Evolutionary conservation across 2,329 filamentous ascomycete genomes (phyloP).

Genomic region (Xylariomycetidae sp.): DNA sequence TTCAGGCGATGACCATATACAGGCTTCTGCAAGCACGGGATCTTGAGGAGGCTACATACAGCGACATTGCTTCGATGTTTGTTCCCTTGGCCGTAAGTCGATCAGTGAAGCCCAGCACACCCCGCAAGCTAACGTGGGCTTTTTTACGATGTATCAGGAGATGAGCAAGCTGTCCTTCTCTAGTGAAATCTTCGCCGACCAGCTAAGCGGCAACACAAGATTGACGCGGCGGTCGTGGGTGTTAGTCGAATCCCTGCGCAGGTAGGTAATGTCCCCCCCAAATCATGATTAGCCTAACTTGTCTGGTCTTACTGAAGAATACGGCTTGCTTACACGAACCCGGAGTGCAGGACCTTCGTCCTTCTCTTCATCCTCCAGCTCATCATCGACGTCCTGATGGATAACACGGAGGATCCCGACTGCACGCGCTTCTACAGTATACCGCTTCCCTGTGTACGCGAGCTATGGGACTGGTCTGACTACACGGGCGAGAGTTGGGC

Average conservation of each 20-base stretch:
- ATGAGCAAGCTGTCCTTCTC: too few relatives aligned
- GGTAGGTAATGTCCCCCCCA: too few relatives aligned
- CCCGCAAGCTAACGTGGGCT: too few relatives aligned
- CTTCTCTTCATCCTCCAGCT: slow-evolving; percentile 13
- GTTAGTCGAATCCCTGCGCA: too few relatives aligned
- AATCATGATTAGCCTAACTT: slow-evolving; percentile 1
- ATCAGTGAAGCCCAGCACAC: background rate
- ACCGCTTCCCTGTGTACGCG: slow-evolving; percentile 11
- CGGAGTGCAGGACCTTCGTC: slow-evolving; percentile 6
- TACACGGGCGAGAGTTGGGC: slow-evolving; percentile 13
- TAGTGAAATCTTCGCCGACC: too few relatives aligned
- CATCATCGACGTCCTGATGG: slow-evolving; percentile 12
- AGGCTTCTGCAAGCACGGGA: slow-evolving; percentile 18
- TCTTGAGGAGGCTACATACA: slow-evolving; percentile 6
- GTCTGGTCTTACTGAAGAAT: slow-evolving; percentile 7
- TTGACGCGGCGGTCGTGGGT: too few relatives aligned
- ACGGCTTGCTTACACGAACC: background rate
- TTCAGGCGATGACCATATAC: slow-evolving; percentile 12
- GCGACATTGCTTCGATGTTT: slow-evolving; percentile 9
- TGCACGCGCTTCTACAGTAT: slow-evolving; percentile 6
- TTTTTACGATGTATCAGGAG: too few relatives aligned
- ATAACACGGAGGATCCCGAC: background rate
- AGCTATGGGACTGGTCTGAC: slow-evolving; percentile 20
- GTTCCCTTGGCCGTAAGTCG: slow-evolving; percentile 5
- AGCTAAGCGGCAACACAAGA: too few relatives aligned